Percentiles rank a stretch among this genome's conserved stretches.
These are phyloP conservation scores for Collybia mongolica DNA, from an alignment of 768 basidiomycete genomes.

Conservation along the genomic window DNA sequence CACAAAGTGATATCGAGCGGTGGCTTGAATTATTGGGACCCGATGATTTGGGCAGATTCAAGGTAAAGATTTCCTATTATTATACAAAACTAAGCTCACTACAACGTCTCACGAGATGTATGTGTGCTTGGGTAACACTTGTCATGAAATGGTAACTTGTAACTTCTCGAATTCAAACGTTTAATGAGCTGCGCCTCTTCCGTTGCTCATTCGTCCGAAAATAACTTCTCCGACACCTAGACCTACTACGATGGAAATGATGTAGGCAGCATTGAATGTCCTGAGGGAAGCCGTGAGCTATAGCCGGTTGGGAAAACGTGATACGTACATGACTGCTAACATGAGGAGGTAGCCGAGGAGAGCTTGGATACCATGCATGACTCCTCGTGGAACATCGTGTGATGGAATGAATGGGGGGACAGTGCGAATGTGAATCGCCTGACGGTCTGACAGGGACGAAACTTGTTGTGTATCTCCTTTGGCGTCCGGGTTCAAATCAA, in stretches of 20 bases:
- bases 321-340: slow-evolving; percentile 70
- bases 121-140: no score
- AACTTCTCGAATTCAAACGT: no score
- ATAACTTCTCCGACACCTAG: slow-evolving; percentile 72
- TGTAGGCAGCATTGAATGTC: slow-evolving; percentile 81
- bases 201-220: slow-evolving; percentile 55
- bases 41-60: no score
- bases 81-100: no score
- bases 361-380: slow-evolving; percentile 61
- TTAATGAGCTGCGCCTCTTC: slow-evolving; percentile 7
- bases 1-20: no score
- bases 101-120: no score
- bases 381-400: slow-evolving; percentile 72
- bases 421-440: slow-evolving; percentile 24
- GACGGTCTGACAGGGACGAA: not conserved
- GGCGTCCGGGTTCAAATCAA: slow-evolving; percentile 2
- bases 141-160: no score
- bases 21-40: no score
- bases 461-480: not conserved
- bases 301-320: not conserved
- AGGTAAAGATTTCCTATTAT: no score
- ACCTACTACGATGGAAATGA: slow-evolving; percentile 71
- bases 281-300: slow-evolving; percentile 34
- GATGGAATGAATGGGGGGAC: slow-evolving; percentile 62
- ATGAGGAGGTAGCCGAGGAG: slow-evolving; percentile 70